A percentile compares a stretch with the other conserved stretches of the same genome.
phyloP scores from a whole-genome alignment of 2,329 filamentous ascomycete species.

The Pseudogymnoascus sp. region DNA sequence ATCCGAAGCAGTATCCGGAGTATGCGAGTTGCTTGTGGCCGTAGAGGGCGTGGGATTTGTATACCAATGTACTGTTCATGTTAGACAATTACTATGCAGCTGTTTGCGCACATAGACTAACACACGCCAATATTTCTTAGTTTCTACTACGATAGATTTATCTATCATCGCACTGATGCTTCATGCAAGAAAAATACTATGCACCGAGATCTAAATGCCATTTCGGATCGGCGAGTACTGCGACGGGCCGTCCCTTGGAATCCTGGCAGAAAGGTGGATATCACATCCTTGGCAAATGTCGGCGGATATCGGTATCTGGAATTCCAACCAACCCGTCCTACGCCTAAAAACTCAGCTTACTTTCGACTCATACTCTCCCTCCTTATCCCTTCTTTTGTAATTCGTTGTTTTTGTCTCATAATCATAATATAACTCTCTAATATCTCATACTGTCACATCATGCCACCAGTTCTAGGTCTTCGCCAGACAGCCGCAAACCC shows the following conservation, averaged over 20 bases:
- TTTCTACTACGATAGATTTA: not conserved
- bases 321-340: not conserved
- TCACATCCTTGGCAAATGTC: not conserved
- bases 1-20: constrained; percentile 16
- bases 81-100: not conserved
- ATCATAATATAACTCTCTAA: not conserved
- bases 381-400: not conserved
- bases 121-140: not conserved
- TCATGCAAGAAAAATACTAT: not conserved
- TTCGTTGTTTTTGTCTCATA: not conserved
- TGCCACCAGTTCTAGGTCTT: not conserved
- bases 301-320: not conserved
- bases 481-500: not conserved
- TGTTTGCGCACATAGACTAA: not conserved
- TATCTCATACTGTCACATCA: not conserved
- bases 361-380: not conserved
- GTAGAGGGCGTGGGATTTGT: constrained; percentile 4
- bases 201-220: not conserved
- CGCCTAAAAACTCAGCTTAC: not conserved
- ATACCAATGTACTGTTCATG: not conserved
- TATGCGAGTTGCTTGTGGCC: constrained; percentile 24
- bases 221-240: not conserved
- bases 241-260: not conserved
- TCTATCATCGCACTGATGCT: not conserved
- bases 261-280: not conserved